Conservation (phyloP, 78 protist species). For the Salpingoeca rosetta region DNA sequence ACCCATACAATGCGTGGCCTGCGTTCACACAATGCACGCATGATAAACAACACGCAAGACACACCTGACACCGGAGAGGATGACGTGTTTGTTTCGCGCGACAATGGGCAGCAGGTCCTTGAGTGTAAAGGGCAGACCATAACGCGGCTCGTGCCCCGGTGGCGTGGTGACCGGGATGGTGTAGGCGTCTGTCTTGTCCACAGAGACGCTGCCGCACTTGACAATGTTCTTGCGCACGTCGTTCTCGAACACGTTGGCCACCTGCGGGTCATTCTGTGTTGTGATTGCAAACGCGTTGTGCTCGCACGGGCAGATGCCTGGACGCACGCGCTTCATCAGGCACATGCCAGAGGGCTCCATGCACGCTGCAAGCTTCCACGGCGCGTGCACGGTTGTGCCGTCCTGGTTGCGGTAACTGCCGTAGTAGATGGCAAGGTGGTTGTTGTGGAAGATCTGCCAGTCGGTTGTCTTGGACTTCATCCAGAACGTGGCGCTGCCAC, state of each 20-base stretch:
- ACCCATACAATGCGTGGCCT: too few relatives aligned
- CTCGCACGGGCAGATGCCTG: neutral
- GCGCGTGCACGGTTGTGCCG: neutral
- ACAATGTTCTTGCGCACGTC: neutral
- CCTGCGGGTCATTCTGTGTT: neutral
- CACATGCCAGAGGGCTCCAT: neutral
- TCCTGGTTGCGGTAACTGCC: neutral
- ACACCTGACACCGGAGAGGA: neutral
- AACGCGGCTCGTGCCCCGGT: neutral
- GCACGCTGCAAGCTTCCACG: neutral
- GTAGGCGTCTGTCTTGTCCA: neutral
- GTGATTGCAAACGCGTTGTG: neutral
- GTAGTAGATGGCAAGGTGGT: neutral
- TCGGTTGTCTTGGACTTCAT: neutral
- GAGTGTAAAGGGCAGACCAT: neutral
- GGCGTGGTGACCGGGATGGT: neutral
- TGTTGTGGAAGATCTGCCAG: neutral
- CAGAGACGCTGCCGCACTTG: neutral
- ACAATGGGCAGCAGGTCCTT: neutral
- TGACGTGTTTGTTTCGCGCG: neutral
- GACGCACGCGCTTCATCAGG: neutral
- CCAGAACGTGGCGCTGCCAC: neutral
- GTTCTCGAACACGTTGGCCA: neutral
- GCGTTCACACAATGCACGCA: too few relatives aligned
- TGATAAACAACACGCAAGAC: too few relatives aligned